Conservation (phyloP, 768 basidiomycete genomes). For the Mycena haematopus region DNA sequence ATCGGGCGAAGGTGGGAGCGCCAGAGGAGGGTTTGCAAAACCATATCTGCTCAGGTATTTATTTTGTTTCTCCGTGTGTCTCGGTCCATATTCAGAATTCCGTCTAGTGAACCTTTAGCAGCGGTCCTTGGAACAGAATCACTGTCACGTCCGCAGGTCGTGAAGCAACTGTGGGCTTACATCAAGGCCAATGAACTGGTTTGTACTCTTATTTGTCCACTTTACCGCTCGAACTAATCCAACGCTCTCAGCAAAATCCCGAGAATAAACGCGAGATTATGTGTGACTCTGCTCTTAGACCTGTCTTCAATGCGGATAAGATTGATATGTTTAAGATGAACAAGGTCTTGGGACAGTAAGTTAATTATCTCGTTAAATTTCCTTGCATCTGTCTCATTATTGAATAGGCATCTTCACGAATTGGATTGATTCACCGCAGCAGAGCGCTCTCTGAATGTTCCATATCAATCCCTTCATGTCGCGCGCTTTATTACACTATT, state of each 20-base stretch:
- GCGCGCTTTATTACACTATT: conserved; percentile 9
- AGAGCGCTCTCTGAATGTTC: background rate
- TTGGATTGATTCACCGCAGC: conserved; percentile 29
- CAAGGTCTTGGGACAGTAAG: conserved; percentile 82
- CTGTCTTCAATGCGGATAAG: conserved; percentile 81
- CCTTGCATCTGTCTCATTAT: background rate
- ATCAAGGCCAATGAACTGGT: conserved; percentile 76
- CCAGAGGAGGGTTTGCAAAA: conserved; percentile 80
- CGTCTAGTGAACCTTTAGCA: conserved; percentile 71
- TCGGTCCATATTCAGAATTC: conserved; percentile 19
- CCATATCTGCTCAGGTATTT: conserved; percentile 75
- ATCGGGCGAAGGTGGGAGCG: conserved; percentile 49
- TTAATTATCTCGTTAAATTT: conserved; percentile 11
- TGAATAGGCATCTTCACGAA: conserved; percentile 45
- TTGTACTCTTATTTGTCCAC: background rate
- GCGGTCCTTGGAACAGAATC: conserved; percentile 69
- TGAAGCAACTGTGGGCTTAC: conserved; percentile 90
- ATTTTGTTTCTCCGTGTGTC: conserved; percentile 6
- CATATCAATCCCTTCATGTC: background rate
- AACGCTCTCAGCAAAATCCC: conserved; percentile 68
- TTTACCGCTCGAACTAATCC: conserved; percentile 1
- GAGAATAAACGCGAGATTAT: conserved; percentile 82
- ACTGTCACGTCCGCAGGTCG: conserved; percentile 87
- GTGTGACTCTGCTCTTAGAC: conserved; percentile 75
- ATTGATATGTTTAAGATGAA: conserved; percentile 97